A percentile compares a stretch with the other conserved stretches of the same genome.
These are phyloP conservation scores for Cryptosporidium tyzzeri DNA, from an alignment of 169 alveolate genomes.

Conservation along the genomic window DNA sequence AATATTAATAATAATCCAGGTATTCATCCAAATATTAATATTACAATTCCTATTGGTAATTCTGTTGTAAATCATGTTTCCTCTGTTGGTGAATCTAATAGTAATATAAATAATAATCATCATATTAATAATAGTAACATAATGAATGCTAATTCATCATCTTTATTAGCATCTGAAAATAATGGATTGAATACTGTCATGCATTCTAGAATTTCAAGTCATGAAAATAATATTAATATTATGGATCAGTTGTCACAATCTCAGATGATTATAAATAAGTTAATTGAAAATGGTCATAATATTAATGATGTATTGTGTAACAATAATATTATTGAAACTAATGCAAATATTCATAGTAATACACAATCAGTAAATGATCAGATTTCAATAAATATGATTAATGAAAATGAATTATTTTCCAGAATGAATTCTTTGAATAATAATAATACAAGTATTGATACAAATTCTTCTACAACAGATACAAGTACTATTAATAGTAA, in stretches of 20 bases:
- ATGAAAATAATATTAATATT: slow-evolving; percentile 3
- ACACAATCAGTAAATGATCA: not conserved
- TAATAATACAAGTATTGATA: not conserved
- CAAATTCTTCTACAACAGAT: not conserved
- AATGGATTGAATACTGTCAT: not conserved
- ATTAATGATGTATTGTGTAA: not conserved
- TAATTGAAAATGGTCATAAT: slow-evolving; percentile 18
- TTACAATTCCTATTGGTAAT: not conserved
- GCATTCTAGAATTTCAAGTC: not conserved
- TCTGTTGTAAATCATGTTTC: not conserved
- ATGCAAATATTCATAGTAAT: not conserved
- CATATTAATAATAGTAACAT: not conserved
- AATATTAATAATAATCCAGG: slow-evolving; percentile 5
- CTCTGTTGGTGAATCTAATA: not conserved
- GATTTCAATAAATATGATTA: not conserved
- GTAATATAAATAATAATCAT: not conserved
- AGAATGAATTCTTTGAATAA: not conserved
- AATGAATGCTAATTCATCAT: not conserved
- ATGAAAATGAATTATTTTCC: not conserved
- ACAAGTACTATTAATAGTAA: not conserved
- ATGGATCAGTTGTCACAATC: slow-evolving; percentile 24
- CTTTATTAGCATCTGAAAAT: not conserved
- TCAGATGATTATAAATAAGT: slow-evolving; percentile 26
- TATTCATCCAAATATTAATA: slow-evolving; percentile 8
- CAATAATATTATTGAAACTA: not conserved